Evolutionary conservation across 2,329 filamentous ascomycete genomes (phyloP).

Genomic region (Pyrenophora graminea): DNA sequence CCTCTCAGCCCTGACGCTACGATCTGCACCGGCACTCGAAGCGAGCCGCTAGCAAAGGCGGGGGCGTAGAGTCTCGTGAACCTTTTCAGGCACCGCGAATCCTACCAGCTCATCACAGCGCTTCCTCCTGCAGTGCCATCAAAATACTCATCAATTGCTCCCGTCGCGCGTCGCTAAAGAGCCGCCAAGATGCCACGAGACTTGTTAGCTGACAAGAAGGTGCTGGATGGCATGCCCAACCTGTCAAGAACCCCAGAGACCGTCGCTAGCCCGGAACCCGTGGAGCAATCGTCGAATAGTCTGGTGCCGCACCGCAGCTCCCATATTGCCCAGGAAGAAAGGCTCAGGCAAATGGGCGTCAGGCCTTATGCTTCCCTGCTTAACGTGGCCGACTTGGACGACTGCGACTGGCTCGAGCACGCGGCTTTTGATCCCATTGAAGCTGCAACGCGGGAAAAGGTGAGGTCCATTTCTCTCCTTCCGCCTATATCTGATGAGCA

Average conservation of each 20-base stretch:
- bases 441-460: conserved; percentile 64
- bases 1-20: neutral
- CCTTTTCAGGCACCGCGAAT: conserved; percentile 20
- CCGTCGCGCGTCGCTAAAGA: conserved; percentile 4
- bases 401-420: conserved; percentile 63
- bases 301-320: conserved; percentile 30
- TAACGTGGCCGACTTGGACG: conserved; percentile 67
- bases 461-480: conserved; percentile 40
- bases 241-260: conserved; percentile 43
- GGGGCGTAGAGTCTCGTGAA: conserved; percentile 23
- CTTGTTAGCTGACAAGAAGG: conserved; percentile 44
- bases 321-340: conserved; percentile 30
- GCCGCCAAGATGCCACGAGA: conserved; percentile 49
- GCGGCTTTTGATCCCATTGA: conserved; percentile 63
- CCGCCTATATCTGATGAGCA: neutral
- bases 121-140: conserved; percentile 1
- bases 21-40: conserved; percentile 14
- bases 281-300: conserved; percentile 13
- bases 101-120: conserved; percentile 18
- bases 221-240: conserved; percentile 44
- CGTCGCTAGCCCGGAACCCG: conserved; percentile 20
- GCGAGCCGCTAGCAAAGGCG: conserved; percentile 16
- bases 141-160: neutral
- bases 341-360: conserved; percentile 56
- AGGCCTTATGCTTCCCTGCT: conserved; percentile 77